Evolutionary conservation across 306 rosid species (phyloP), one percentile per base, ranked within the genome.

Genomic region (Vachellia pachyceras): DNA sequence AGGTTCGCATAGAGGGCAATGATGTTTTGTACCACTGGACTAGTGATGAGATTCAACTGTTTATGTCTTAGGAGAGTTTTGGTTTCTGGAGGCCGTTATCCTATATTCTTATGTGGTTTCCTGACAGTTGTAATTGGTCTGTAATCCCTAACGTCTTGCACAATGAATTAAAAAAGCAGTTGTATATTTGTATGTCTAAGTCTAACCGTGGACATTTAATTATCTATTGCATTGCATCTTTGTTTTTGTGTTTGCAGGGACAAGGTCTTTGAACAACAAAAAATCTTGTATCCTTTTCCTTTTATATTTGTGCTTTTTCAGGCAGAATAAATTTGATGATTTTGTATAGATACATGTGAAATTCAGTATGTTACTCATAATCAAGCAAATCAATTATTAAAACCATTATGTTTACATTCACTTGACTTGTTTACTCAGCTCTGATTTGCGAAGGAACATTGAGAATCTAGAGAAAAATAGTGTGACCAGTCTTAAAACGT

Each of bases 251-350:
- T 74, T 80, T 79, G 84, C 96, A 95, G 98, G 91, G 97, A 95
- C 91, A 89, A 89, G 83, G 94, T 95, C 79, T 93, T 95, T 82
- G 99, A 93, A 72, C 97, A 93, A 78, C 98, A 93, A 69, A 93
- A 91, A 80, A 75, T 70, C 78, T 90, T 95, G 98, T 93, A 95
- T 95, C 94, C 96, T 95, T 86, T 86, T 77, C 35, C 69, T 6
- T 41, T 41, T 69, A 13, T 69, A 23, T 69, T 20, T 41, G 39
- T 20, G 29, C 23, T 42, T 41, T 69, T 11, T 20, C 46, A 6
- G 61, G 61, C 22, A 46, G 60, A 29, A 72, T 47, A 72, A 54
- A 70, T 45, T 45, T 70, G 57, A 25, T 23, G 13, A 45, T 45
- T 10, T 44, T 37, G 25, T 49, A 7, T 72, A 18, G n/a, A 40